Evolutionary conservation across 1,284 basidiomycete species (phyloP).

Genomic region (Pseudozyma pruni): DNA sequence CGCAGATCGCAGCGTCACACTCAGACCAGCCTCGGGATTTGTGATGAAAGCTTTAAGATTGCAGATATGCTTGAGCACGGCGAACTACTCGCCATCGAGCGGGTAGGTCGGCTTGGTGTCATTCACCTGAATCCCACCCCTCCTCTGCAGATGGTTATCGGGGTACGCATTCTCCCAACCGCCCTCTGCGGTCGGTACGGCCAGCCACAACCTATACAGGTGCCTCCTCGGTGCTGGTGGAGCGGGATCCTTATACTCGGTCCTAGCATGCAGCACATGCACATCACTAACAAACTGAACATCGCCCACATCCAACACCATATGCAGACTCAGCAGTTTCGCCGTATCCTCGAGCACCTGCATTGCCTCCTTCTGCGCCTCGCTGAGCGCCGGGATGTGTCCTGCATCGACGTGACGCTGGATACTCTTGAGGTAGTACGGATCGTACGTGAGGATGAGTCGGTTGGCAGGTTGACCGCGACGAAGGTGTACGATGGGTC

Average conservation of each 20-base stretch:
- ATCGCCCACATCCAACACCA: constrained; percentile 70
- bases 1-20: neutral
- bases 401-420: constrained; percentile 67
- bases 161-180: constrained; percentile 69
- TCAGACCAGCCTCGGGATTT: neutral
- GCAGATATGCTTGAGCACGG: neutral
- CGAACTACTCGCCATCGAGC: constrained; percentile 68
- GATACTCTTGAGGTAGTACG: constrained; percentile 63
- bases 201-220: constrained; percentile 70
- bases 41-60: neutral
- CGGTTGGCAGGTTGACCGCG: constrained; percentile 43
- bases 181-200: constrained; percentile 68
- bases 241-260: constrained; percentile 69
- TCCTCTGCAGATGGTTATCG: constrained; percentile 66
- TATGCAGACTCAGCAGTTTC: constrained; percentile 68
- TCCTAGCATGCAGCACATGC: constrained; percentile 69
- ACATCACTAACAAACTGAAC: constrained; percentile 53
- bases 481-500: constrained; percentile 50
- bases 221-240: constrained; percentile 68
- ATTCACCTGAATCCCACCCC: constrained; percentile 67
- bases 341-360: constrained; percentile 70
- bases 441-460: constrained; percentile 58
- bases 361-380: constrained; percentile 68
- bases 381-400: constrained; percentile 67
- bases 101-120: constrained; percentile 68